These are phyloP conservation scores for Aureobasidium sp. DNA, from an alignment of 2,329 filamentous ascomycete genomes.

Conservation along the genomic window DNA sequence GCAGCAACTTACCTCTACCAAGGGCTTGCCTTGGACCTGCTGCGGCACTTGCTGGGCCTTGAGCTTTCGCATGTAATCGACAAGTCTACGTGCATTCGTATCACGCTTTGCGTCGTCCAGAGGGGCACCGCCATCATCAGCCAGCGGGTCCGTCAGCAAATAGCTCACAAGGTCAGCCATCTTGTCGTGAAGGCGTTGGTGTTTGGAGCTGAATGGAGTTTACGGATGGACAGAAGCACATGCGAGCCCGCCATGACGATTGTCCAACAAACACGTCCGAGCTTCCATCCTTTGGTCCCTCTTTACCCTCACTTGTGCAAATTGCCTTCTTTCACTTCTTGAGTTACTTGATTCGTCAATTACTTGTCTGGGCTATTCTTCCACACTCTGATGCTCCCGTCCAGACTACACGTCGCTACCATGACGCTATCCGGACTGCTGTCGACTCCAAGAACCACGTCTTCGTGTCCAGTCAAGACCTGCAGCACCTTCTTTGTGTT, in stretches of 20 bases:
- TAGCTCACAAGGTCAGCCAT: not conserved
- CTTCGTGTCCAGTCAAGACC: slow-evolving; percentile 47
- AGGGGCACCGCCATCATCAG: not conserved
- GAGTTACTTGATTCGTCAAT: not conserved
- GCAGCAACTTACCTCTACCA: not conserved
- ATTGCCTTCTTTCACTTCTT: not conserved
- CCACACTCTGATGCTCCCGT: slow-evolving; percentile 56
- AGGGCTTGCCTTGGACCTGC: not conserved
- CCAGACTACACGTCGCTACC: slow-evolving; percentile 54
- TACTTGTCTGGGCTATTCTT: slow-evolving; percentile 20
- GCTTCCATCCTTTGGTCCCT: not conserved
- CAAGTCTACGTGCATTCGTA: not conserved
- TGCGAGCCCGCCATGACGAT: not conserved
- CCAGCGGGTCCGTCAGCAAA: not conserved
- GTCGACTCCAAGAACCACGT: slow-evolving; percentile 51
- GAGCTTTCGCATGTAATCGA: not conserved
- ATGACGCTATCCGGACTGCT: slow-evolving; percentile 45
- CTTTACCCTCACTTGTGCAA: not conserved
- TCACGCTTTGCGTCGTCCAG: not conserved
- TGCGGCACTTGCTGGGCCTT: slow-evolving; percentile 4
- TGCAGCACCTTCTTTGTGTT: slow-evolving; percentile 76
- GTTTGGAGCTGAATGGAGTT: not conserved
- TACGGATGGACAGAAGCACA: not conserved
- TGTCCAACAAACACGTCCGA: not conserved
- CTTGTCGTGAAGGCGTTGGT: not conserved